These are phyloP conservation scores for Phlegmacium glaucopus DNA, from an alignment of 768 basidiomycete genomes.

Conservation along the genomic window DNA sequence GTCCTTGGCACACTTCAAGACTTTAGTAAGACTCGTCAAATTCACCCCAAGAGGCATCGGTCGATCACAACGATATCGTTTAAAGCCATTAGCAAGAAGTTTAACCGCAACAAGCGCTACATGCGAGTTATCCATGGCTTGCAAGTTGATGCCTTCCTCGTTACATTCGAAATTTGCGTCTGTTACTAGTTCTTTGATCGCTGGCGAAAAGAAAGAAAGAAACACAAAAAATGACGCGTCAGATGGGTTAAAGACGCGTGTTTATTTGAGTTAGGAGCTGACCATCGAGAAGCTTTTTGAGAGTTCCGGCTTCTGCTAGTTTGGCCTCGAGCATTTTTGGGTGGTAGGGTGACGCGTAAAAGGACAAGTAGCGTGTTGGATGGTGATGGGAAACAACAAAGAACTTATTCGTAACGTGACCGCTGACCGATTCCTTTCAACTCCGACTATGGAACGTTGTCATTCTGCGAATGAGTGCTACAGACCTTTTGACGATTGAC, in stretches of 20 bases:
- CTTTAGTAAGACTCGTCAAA: conserved; percentile 85
- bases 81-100: conserved; percentile 77
- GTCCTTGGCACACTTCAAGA: conserved; percentile 95
- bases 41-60: conserved; percentile 91
- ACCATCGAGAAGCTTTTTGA: conserved; percentile 96
- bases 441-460: too few species aligned
- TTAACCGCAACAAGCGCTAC: conserved; percentile 94
- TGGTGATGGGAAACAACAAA: too few species aligned
- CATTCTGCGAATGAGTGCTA: too few species aligned
- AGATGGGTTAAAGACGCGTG: conserved; percentile 19
- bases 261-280: too few species aligned
- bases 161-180: conserved; percentile 98
- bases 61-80: conserved; percentile 88
- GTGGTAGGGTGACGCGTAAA: too few species aligned
- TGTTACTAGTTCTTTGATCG: conserved; percentile 95
- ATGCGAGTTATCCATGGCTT: conserved; percentile 99
- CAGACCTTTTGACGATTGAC: too few species aligned
- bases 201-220: conserved; percentile 40
- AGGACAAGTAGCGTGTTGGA: too few species aligned
- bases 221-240: conserved; percentile 2
- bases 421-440: too few species aligned
- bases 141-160: conserved; percentile 91
- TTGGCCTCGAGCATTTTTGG: conserved; percentile 84
- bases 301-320: conserved; percentile 78
- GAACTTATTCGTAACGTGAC: too few species aligned